A percentile compares a stretch with the other conserved stretches of the same genome.
Conservation (phyloP, 1,139 yeast species). For the Protomyces inouyei region DNA sequence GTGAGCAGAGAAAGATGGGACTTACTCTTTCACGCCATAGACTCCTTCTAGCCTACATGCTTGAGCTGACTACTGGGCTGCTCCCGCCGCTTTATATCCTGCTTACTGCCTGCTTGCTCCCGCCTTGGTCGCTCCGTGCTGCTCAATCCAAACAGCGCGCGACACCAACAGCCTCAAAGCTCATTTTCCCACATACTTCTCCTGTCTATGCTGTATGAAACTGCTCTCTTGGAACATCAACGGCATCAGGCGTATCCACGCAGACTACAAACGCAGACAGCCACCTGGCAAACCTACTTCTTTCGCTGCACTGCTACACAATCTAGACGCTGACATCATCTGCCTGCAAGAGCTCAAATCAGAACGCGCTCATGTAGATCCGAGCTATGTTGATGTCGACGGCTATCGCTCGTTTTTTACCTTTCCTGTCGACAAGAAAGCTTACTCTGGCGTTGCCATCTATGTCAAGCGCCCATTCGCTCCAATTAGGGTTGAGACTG, state of each 20-base stretch:
- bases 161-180: too few relatives aligned
- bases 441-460: slow-evolving; percentile 89
- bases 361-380: slow-evolving; percentile 49
- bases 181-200: too few relatives aligned
- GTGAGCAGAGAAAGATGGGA: too few relatives aligned
- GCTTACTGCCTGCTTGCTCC: too few relatives aligned
- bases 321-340: slow-evolving; percentile 66
- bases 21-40: too few relatives aligned
- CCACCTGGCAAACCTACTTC: slow-evolving; percentile 13
- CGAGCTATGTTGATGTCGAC: slow-evolving; percentile 52
- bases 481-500: slow-evolving; percentile 81
- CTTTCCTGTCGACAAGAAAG: slow-evolving; percentile 57
- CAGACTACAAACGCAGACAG: slow-evolving; percentile 2
- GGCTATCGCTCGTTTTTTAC: slow-evolving; percentile 64
- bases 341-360: slow-evolving; percentile 81
- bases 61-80: too few relatives aligned
- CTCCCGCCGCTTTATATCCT: too few relatives aligned
- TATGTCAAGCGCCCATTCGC: slow-evolving; percentile 50
- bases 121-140: too few relatives aligned
- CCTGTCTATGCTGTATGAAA: slow-evolving; percentile 16
- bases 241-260: slow-evolving; percentile 27
- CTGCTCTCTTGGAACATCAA: slow-evolving; percentile 31
- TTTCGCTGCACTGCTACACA: slow-evolving; percentile 46
- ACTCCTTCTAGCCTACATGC: too few relatives aligned
- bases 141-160: too few relatives aligned